These are phyloP conservation scores for Rhizodiscina lignyota DNA, from an alignment of 495 filamentous ascomycete genomes.

Conservation along the genomic window DNA sequence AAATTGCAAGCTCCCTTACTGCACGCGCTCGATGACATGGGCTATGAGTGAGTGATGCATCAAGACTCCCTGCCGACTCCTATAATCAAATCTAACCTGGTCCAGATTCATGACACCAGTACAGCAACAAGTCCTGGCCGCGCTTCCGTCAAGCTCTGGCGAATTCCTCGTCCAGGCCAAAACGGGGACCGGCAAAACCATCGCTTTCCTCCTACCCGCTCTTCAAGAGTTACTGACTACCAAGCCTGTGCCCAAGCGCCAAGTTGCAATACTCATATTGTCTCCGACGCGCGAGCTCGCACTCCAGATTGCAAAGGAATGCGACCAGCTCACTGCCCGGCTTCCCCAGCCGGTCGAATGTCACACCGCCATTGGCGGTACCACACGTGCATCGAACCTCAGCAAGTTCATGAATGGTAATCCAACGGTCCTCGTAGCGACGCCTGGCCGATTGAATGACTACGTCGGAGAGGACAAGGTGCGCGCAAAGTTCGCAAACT, in stretches of 20 bases:
- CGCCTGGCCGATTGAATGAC: constrained; percentile 47
- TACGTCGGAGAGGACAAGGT: constrained; percentile 33
- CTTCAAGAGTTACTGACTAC: constrained; percentile 12
- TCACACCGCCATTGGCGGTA: constrained; percentile 37
- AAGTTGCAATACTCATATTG: constrained; percentile 45
- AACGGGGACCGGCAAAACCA: constrained; percentile 17
- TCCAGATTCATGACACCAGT: constrained; percentile 39
- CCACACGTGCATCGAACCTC: constrained; percentile 30
- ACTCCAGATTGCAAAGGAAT: constrained; percentile 49
- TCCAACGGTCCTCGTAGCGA: constrained; percentile 43
- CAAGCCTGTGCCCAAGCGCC: constrained; percentile 19
- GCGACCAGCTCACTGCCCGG: constrained; percentile 31
- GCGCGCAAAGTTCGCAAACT: constrained; percentile 25
- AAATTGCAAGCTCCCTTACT: constrained; percentile 2
- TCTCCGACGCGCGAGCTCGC: constrained; percentile 51
- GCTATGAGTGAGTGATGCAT: constrained; percentile 3
- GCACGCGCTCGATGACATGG: constrained; percentile 3
- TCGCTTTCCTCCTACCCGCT: constrained; percentile 11
- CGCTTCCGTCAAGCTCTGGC: constrained; percentile 31
- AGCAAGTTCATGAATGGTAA: constrained; percentile 32
- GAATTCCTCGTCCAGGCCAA: constrained; percentile 29
- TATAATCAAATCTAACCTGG: constrained; percentile 22
- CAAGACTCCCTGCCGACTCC: constrained; percentile 1
- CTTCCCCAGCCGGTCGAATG: constrained; percentile 26
- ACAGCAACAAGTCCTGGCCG: constrained; percentile 34